Conservation (phyloP, 768 basidiomycete species). For the Candolleomyces efflorescens region DNA sequence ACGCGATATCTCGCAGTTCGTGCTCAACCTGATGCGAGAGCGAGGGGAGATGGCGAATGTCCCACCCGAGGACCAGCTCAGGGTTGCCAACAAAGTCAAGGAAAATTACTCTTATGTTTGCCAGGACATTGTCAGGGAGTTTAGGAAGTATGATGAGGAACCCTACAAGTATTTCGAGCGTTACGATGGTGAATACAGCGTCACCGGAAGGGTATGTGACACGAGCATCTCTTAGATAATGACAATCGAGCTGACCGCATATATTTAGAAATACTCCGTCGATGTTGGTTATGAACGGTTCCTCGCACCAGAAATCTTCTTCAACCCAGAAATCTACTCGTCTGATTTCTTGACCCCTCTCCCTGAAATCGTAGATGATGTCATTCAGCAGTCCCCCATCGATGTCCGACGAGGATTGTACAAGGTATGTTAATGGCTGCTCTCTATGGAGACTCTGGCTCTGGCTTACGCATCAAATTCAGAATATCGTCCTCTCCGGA, state of each 20-base stretch:
- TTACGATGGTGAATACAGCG: slow-evolving; percentile 90
- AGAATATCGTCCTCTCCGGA: slow-evolving; percentile 97
- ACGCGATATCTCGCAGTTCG: slow-evolving; percentile 95
- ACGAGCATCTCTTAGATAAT: background rate
- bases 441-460: background rate
- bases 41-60: slow-evolving; percentile 88
- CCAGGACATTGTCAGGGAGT: slow-evolving; percentile 98
- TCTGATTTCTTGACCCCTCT: slow-evolving; percentile 97
- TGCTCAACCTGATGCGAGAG: slow-evolving; percentile 92
- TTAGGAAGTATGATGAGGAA: slow-evolving; percentile 95
- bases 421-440: slow-evolving; percentile 50
- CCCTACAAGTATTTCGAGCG: slow-evolving; percentile 94
- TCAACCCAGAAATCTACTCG: slow-evolving; percentile 98
- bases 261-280: slow-evolving; percentile 77
- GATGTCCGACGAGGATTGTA: slow-evolving; percentile 96
- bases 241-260: background rate
- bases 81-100: slow-evolving; percentile 90
- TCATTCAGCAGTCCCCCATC: slow-evolving; percentile 94
- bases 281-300: slow-evolving; percentile 99
- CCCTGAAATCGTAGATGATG: slow-evolving; percentile 92
- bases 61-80: slow-evolving; percentile 92
- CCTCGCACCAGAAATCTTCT: slow-evolving; percentile 98
- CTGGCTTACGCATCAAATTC: background rate
- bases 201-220: slow-evolving; percentile 76
- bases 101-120: slow-evolving; percentile 99